These are phyloP conservation scores for Globisporangium takayamanum DNA, from an alignment of 352 stramenopile species.

Conservation along the genomic window DNA sequence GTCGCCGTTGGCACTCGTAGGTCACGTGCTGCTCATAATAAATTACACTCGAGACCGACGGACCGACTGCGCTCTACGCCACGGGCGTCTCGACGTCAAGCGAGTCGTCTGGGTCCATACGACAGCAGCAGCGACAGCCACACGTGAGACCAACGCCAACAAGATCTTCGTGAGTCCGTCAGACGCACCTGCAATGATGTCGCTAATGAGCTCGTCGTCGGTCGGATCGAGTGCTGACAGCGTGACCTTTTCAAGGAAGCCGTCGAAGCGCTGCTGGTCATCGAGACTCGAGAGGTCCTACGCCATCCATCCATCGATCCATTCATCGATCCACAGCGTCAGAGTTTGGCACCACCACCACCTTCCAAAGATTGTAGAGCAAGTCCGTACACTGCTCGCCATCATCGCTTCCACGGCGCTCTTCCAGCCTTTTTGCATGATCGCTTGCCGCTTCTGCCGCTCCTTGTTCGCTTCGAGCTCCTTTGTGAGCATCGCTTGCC, in stretches of 20 bases:
- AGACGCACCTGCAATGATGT: constrained; percentile 14
- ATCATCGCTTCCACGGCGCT: constrained; percentile 81
- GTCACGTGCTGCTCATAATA: constrained; percentile 8
- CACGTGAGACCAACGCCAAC: background rate
- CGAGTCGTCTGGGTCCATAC: constrained; percentile 11
- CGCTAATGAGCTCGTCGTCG: constrained; percentile 38
- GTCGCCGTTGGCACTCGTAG: background rate
- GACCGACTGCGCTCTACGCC: background rate
- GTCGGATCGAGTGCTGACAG: constrained; percentile 54
- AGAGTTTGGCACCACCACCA: background rate
- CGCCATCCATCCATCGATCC: background rate
- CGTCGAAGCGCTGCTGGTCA: constrained; percentile 57
- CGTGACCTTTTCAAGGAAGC: constrained; percentile 55
- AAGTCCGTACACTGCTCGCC: constrained; percentile 38
- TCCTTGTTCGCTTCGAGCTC: constrained; percentile 86
- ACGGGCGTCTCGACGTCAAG: constrained; percentile 17
- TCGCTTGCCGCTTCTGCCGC: constrained; percentile 78
- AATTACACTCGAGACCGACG: constrained; percentile 5
- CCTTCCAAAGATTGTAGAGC: background rate
- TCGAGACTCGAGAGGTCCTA: constrained; percentile 47
- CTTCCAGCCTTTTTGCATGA: constrained; percentile 88
- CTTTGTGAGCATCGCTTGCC: constrained; percentile 84
- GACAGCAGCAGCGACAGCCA: background rate
- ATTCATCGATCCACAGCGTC: background rate
- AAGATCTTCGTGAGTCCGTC: background rate